These are phyloP conservation scores for Eucalyptus leucophloia DNA, from an alignment of 345 rosid species.

Conservation along the genomic window DNA sequence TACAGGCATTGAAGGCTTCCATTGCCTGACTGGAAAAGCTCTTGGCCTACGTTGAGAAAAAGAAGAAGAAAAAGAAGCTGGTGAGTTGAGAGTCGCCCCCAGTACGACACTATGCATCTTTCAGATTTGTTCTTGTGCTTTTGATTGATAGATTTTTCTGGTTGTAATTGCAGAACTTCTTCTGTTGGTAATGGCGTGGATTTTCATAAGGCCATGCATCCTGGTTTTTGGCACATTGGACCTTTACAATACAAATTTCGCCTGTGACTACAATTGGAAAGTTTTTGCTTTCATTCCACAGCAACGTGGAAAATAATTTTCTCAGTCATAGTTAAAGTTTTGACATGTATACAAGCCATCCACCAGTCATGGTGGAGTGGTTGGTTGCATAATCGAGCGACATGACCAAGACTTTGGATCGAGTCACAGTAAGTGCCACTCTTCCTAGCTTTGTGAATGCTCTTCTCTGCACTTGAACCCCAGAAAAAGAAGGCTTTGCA, in stretches of 20 bases:
- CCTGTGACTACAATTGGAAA: not conserved
- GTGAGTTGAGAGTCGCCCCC: not conserved
- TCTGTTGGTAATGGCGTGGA: not conserved
- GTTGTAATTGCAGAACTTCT: not conserved
- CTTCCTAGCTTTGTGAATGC: not conserved
- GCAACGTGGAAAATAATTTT: not conserved
- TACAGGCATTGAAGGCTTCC: slow-evolving; percentile 21
- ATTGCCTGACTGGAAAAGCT: slow-evolving; percentile 30
- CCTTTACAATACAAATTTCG: not conserved
- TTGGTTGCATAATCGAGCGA: not conserved
- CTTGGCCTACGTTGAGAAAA: slow-evolving; percentile 30
- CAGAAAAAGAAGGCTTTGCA: not conserved
- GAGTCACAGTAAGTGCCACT: not conserved
- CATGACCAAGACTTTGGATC: not conserved
- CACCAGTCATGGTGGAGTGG: not conserved
- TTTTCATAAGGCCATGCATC: not conserved
- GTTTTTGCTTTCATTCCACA: not conserved
- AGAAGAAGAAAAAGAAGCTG: slow-evolving; percentile 26
- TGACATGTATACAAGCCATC: not conserved
- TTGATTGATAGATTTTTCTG: not conserved
- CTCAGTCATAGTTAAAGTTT: not conserved
- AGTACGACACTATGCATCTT: not conserved
- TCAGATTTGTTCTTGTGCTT: not conserved
- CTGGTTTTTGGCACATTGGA: not conserved
- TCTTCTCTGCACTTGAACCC: not conserved